These are phyloP conservation scores for Vinca minor DNA, from an alignment of 257 asterid genomes.

Conservation along the genomic window DNA sequence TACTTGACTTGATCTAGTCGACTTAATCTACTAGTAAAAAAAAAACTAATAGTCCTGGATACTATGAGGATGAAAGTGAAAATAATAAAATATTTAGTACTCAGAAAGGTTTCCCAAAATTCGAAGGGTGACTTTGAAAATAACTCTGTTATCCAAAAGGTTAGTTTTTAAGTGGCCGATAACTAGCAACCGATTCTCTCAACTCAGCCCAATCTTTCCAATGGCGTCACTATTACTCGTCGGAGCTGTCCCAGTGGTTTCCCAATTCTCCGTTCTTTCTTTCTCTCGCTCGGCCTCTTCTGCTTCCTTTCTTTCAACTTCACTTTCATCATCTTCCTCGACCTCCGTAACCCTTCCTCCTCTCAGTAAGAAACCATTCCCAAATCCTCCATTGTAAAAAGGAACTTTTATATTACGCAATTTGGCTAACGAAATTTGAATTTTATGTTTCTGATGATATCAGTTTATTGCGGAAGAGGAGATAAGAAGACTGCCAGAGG, in stretches of 20 bases:
- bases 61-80: neutral
- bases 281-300: conserved; percentile 27
- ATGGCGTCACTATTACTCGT: conserved; percentile 71
- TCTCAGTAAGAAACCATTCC: conserved; percentile 37
- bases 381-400: neutral
- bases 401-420: too few species aligned
- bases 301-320: conserved; percentile 11
- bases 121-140: conserved; percentile 1
- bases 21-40: too few species aligned
- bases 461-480: conserved; percentile 95
- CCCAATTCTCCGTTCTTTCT: conserved; percentile 33
- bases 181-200: neutral
- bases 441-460: conserved; percentile 4
- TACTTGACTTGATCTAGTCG: too few species aligned
- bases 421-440: conserved; percentile 1
- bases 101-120: neutral
- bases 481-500: conserved; percentile 94
- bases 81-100: neutral
- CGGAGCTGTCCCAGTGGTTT: conserved; percentile 54
- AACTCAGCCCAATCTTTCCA: neutral
- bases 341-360: conserved; percentile 41
- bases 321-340: conserved; percentile 25
- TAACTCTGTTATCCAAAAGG: conserved; percentile 9
- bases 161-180: too few species aligned
- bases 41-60: too few species aligned